phyloP scores from a whole-genome alignment of 2,329 filamentous ascomycete genomes.

The Colletotrichum gigasporum region DNA sequence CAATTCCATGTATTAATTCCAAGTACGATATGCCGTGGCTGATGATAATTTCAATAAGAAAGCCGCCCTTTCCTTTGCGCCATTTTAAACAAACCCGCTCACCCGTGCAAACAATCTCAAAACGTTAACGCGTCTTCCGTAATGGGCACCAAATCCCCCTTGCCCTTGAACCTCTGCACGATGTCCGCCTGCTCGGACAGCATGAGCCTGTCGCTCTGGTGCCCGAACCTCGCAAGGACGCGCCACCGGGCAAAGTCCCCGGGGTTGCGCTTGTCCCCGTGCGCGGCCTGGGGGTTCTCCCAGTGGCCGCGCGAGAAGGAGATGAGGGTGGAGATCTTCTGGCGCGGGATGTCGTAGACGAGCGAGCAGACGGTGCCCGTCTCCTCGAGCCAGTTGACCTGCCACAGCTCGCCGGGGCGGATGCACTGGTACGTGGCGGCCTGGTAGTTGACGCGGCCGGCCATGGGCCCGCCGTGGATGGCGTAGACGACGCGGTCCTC shows the following conservation, averaged over 20 bases:
- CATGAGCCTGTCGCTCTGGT: constrained; percentile 59
- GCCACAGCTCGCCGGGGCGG: constrained; percentile 66
- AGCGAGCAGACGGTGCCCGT: constrained; percentile 65
- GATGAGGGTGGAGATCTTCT: constrained; percentile 60
- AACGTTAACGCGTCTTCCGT: constrained; percentile 39
- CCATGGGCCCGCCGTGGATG: constrained; percentile 70
- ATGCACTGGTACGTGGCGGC: constrained; percentile 66
- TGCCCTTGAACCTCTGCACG: constrained; percentile 58
- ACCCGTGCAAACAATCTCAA: constrained; percentile 30
- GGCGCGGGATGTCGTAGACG: constrained; percentile 62
- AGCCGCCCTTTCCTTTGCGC: no score
- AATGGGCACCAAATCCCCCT: constrained; percentile 57
- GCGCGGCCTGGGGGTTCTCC: constrained; percentile 58
- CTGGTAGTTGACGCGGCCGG: constrained; percentile 62
- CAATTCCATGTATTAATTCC: no score
- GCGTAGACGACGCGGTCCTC: constrained; percentile 63
- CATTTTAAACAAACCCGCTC: no score
- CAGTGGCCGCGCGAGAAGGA: constrained; percentile 66
- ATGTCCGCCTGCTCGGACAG: constrained; percentile 64
- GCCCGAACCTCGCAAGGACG: constrained; percentile 56
- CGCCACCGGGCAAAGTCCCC: constrained; percentile 63
- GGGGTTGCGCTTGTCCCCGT: constrained; percentile 64
- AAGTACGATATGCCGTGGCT: no score
- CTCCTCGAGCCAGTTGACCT: constrained; percentile 69
- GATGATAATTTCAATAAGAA: no score